Evolutionary conservation across 176 grass and related monocot species (phyloP).

Genomic region (Phoenix dactylifera): DNA sequence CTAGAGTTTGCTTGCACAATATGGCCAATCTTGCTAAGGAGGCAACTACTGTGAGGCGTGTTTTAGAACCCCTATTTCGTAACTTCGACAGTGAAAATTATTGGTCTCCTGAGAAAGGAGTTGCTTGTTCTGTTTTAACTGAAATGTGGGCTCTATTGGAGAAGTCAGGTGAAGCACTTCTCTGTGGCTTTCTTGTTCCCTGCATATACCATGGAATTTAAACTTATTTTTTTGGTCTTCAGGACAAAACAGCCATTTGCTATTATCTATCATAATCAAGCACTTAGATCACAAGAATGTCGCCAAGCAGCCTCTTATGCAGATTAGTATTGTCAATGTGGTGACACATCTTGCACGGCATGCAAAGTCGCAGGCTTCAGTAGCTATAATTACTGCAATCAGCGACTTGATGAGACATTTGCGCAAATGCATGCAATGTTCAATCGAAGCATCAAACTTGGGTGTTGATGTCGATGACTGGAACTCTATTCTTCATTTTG

Average conservation of each 20-base stretch:
- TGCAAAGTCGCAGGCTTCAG: slow-evolving; percentile 55
- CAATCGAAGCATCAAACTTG: slow-evolving; percentile 65
- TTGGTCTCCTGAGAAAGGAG: slow-evolving; percentile 75
- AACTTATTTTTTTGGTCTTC: slow-evolving; percentile 20
- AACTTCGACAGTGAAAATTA: slow-evolving; percentile 65
- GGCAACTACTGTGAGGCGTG: slow-evolving; percentile 65
- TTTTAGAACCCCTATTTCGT: slow-evolving; percentile 83
- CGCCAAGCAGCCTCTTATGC: slow-evolving; percentile 50
- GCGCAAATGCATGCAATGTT: slow-evolving; percentile 88
- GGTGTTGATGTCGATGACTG: slow-evolving; percentile 32
- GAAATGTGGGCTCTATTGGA: slow-evolving; percentile 82
- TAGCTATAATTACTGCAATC: slow-evolving; percentile 66
- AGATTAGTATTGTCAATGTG: slow-evolving; percentile 80
- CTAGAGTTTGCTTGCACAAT: slow-evolving; percentile 77
- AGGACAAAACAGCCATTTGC: slow-evolving; percentile 80
- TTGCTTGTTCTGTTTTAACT: slow-evolving; percentile 79
- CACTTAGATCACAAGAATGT: slow-evolving; percentile 84
- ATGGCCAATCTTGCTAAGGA: slow-evolving; percentile 89
- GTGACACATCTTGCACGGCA: slow-evolving; percentile 67
- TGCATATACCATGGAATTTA: background rate
- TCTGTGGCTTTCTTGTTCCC: no score
- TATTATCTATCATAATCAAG: slow-evolving; percentile 82
- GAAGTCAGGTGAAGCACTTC: slow-evolving; percentile 55
- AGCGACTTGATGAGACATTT: slow-evolving; percentile 78
- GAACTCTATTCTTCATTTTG: slow-evolving; percentile 57